phyloP scores from a whole-genome alignment of 495 filamentous ascomycete genomes.

The Opeltia flavorubescens region DNA sequence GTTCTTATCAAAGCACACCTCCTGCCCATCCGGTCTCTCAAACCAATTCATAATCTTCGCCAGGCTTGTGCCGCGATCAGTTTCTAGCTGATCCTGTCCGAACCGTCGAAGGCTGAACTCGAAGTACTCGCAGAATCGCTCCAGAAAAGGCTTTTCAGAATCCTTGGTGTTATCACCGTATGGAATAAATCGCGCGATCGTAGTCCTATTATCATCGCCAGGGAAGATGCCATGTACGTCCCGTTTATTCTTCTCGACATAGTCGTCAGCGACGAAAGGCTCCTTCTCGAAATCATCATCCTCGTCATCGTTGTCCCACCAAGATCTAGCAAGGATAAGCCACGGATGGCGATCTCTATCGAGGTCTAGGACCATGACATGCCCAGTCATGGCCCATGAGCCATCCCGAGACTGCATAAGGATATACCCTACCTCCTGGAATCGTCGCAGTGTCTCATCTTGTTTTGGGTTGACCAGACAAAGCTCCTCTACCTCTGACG shows the following conservation, averaged over 20 bases:
- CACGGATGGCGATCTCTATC: neutral
- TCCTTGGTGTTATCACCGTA: too few relatives aligned
- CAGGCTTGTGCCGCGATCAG: too few relatives aligned
- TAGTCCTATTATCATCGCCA: neutral
- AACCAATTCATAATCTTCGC: too few relatives aligned
- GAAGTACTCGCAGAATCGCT: too few relatives aligned
- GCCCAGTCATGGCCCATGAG: neutral
- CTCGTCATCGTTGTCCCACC: neutral
- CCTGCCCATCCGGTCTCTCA: too few relatives aligned
- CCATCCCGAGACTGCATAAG: neutral
- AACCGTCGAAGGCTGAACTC: too few relatives aligned
- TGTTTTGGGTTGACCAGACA: neutral
- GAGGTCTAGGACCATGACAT: neutral
- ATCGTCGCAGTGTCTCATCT: neutral
- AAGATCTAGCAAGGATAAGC: neutral
- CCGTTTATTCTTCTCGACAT: neutral
- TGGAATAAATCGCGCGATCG: neutral
- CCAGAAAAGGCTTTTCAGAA: too few relatives aligned
- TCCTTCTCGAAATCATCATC: neutral
- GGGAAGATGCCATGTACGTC: neutral
- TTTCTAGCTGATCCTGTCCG: too few relatives aligned
- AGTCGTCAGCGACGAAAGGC: neutral
- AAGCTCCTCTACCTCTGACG: too few relatives aligned
- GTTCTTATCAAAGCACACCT: too few relatives aligned
- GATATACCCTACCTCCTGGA: neutral